Evolutionary conservation across 495 filamentous ascomycete genomes (phyloP).

Genomic region (Rusavskia elegans): DNA sequence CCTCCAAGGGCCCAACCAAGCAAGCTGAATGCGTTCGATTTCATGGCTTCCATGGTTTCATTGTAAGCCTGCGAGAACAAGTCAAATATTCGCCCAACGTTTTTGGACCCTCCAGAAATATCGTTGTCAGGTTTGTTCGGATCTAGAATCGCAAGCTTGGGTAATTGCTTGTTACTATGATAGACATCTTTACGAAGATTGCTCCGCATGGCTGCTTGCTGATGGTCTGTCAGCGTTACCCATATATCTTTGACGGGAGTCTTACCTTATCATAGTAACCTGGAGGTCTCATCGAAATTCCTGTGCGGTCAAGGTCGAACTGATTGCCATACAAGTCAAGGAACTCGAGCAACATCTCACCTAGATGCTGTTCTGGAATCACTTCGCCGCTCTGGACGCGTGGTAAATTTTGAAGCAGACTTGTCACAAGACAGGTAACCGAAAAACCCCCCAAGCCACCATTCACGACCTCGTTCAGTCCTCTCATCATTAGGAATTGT

Average conservation of each 20-base stretch:
- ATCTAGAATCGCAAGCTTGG: conserved; percentile 62
- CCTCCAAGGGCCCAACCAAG: conserved; percentile 51
- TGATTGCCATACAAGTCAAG: conserved; percentile 73
- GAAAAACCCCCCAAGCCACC: conserved; percentile 93
- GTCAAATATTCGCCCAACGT: conserved; percentile 42
- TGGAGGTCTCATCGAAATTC: conserved; percentile 61
- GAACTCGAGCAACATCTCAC: conserved; percentile 68
- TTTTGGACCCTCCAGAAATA: conserved; percentile 64
- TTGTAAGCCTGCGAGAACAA: conserved; percentile 48
- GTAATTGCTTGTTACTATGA: conserved; percentile 27
- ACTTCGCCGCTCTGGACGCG: conserved; percentile 40
- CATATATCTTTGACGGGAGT: background rate
- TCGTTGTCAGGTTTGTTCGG: conserved; percentile 75
- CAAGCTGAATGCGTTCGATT: conserved; percentile 32
- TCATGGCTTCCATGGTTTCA: conserved; percentile 41
- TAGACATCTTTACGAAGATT: conserved; percentile 18
- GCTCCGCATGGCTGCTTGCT: conserved; percentile 1
- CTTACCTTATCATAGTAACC: conserved; percentile 58
- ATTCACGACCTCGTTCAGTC: conserved; percentile 72
- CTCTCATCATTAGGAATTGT: conserved; percentile 77
- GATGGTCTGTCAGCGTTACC: background rate
- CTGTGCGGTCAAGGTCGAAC: conserved; percentile 48
- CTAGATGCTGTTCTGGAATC: conserved; percentile 47
- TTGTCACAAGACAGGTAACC: conserved; percentile 83
- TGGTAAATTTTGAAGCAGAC: conserved; percentile 64